Base-by-base conservation (phyloP, 2,329 filamentous ascomycete species). In the Karstenula rhodostoma region DNA sequence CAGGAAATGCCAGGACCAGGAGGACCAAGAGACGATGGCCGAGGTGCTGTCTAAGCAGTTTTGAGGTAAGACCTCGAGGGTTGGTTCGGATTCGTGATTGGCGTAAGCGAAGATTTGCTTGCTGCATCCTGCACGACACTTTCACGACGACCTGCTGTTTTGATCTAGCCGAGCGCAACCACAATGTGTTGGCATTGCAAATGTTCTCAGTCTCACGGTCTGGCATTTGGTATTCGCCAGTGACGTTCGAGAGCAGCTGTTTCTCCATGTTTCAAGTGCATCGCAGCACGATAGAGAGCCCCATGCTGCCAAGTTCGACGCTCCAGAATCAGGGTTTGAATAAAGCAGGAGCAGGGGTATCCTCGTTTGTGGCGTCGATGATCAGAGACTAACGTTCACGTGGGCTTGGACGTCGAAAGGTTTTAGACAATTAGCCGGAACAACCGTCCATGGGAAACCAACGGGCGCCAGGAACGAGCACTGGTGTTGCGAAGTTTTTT, bases 351-450 rank as follows among this genome's bases (percentile, higher is more conserved):
- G 49, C 58, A 60, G 55, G 65, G 65, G 23, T 54, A 29, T 44
- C 59, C 59, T 47, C 40, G 61, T 49, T 19, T 59, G 61, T 65
- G 66, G 66, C 64, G 55, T 61, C 56, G 56, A 54, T 25, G 57
- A 66, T 67, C 61, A 32, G 46, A 42, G 44, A 58, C 53, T 9
- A 9, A 32, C 29, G 29, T 32, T 32, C 63, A 66, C 60, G 63
- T 65, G 62, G 55, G 56, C 29, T 51, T 49, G 44, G 44, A 52
- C 29, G 2, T 29, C 63, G 63, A 59, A 61, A 62, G 62, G 56
- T 52, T 23, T 51, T 49, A 40, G 44, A 52, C 58, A 62, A 65
- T 68, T 68, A 68, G 58, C 64, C 66, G 63, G 47, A n/a, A 57
- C 53, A 48, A 40, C 29, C 25, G 44, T 46, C 50, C 43, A 19